Percentiles rank a stretch among this genome's conserved stretches.
These are phyloP conservation scores for Gonapodya sp. DNA, from an alignment of 192 early-diverging fungal species.

Conservation along the genomic window DNA sequence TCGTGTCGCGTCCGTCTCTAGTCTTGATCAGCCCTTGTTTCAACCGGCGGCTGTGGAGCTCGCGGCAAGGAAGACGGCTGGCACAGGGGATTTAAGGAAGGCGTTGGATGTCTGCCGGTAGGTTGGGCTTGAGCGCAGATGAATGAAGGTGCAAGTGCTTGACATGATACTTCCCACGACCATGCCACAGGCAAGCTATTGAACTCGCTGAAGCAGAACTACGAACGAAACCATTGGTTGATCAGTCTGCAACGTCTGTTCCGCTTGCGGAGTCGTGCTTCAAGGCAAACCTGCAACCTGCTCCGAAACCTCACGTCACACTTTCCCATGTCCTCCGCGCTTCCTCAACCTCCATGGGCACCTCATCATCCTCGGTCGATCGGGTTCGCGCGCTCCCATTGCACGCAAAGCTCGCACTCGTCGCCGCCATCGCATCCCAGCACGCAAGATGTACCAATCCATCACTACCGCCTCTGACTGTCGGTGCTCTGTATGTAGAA, in stretches of 20 bases:
- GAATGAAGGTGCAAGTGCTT: background rate
- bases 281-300: background rate
- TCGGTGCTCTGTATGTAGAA: background rate
- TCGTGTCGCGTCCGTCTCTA: slow-evolving; percentile 33
- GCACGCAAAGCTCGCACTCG: background rate
- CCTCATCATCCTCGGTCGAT: background rate
- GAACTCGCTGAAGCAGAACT: slow-evolving; percentile 66
- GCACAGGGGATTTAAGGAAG: slow-evolving; percentile 71
- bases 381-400: background rate
- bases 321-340: background rate
- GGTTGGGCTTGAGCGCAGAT: slow-evolving; percentile 18
- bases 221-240: too few species aligned
- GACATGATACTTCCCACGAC: background rate
- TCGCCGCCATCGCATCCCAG: background rate
- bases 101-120: slow-evolving; percentile 65
- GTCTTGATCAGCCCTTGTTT: slow-evolving; percentile 44
- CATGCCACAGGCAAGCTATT: slow-evolving; percentile 56
- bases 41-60: slow-evolving; percentile 78
- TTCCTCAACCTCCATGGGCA: background rate
- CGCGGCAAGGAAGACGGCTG: slow-evolving; percentile 82
- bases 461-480: background rate
- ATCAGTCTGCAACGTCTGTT: too few species aligned
- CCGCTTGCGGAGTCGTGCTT: too few species aligned
- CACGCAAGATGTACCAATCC: background rate
- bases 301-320: background rate